Percentiles rank a stretch among this genome's conserved stretches.
Conservation (phyloP, 2,329 filamentous ascomycete genomes). For the Arthrobotrys iridis region DNA sequence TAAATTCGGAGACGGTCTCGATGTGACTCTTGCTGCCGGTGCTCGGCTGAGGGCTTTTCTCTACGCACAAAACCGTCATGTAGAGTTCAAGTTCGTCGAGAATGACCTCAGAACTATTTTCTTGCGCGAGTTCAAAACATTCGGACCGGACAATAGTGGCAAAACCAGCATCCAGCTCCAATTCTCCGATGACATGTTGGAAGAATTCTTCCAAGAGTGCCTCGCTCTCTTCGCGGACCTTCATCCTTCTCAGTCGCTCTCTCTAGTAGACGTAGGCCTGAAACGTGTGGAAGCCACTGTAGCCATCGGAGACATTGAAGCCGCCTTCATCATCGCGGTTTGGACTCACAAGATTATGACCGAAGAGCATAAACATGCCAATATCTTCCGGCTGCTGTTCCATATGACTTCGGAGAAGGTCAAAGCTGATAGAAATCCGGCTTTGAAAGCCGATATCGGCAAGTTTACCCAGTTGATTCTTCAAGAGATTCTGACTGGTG, state of each 20-base stretch:
- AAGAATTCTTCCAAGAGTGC: constrained; percentile 40
- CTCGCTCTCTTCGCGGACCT: constrained; percentile 27
- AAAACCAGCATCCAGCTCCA: constrained; percentile 38
- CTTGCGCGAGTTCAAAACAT: constrained; percentile 42
- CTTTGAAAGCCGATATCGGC: constrained; percentile 23
- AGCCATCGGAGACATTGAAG: constrained; percentile 24
- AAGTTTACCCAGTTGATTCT: constrained; percentile 44
- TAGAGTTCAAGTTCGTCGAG: constrained; percentile 42
- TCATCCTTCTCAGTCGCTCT: neutral
- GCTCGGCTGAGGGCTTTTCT: constrained; percentile 35
- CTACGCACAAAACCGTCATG: constrained; percentile 5
- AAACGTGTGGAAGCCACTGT: constrained; percentile 33
- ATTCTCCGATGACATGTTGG: constrained; percentile 45
- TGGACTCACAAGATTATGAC: constrained; percentile 44
- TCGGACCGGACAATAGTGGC: constrained; percentile 30
- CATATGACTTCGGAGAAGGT: constrained; percentile 40
- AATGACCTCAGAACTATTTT: constrained; percentile 35
- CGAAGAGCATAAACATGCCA: constrained; percentile 34
- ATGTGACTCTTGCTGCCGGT: constrained; percentile 33
- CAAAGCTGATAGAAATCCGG: constrained; percentile 19
- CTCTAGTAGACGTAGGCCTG: constrained; percentile 38
- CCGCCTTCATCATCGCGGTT: constrained; percentile 39
- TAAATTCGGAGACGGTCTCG: constrained; percentile 38
- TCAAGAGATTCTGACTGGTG: constrained; percentile 30
- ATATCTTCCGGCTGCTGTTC: constrained; percentile 37